Evolutionary conservation across 768 basidiomycete genomes (phyloP).

Genomic region (Lentinula detonsa): DNA sequence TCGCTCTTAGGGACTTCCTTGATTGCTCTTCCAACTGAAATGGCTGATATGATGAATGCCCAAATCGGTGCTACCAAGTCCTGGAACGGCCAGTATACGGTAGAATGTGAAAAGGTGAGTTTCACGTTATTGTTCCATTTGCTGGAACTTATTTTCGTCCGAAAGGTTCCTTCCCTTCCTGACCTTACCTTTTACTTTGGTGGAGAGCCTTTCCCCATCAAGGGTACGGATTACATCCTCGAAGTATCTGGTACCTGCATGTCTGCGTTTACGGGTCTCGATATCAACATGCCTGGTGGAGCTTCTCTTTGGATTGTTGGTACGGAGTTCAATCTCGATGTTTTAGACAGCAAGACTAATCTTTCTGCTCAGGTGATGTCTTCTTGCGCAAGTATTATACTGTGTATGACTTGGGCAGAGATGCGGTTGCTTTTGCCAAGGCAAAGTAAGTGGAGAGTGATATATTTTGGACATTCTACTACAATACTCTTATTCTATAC

Average conservation of each 20-base stretch:
- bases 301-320: constrained; percentile 88
- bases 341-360: background rate
- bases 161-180: constrained; percentile 68
- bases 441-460: constrained; percentile 7
- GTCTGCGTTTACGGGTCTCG: constrained; percentile 87
- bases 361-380: constrained; percentile 53
- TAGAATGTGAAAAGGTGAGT: constrained; percentile 67
- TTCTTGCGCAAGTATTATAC: constrained; percentile 91
- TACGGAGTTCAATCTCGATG: constrained; percentile 22
- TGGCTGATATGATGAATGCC: constrained; percentile 96
- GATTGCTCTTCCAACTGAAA: constrained; percentile 88
- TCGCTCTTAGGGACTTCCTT: constrained; percentile 70
- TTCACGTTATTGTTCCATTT: background rate
- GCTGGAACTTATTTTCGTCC: background rate
- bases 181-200: constrained; percentile 79
- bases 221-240: constrained; percentile 84
- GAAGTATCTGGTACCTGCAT: constrained; percentile 91
- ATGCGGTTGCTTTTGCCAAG: constrained; percentile 82
- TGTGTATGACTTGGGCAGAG: constrained; percentile 74
- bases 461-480: background rate
- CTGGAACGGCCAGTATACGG: constrained; percentile 94
- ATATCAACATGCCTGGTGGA: constrained; percentile 72
- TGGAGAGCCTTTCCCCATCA: constrained; percentile 73
- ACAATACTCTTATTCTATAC: background rate
- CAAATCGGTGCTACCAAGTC: constrained; percentile 91